Conservation (phyloP, 495 filamentous ascomycete genomes). For the Hyaloscypha bicolor region DNA sequence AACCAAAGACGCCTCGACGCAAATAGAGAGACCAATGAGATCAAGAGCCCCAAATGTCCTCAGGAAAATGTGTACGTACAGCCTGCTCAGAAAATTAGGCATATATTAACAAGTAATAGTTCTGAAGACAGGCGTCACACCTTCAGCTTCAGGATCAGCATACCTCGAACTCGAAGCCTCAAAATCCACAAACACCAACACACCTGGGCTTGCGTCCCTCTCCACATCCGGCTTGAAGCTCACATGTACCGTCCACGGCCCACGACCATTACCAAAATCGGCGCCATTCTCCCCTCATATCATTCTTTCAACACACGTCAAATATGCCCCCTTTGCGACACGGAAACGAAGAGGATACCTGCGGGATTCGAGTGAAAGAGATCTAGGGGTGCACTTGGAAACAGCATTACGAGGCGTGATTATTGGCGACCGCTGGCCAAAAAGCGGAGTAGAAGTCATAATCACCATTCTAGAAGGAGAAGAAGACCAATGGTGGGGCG, state of each 20-base stretch:
- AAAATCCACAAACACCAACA: constrained; percentile 46
- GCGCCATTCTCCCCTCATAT: constrained; percentile 89
- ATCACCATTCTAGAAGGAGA: constrained; percentile 93
- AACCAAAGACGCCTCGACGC: constrained; percentile 35
- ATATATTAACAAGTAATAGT: constrained; percentile 50
- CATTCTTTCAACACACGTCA: constrained; percentile 87
- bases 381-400: constrained; percentile 88
- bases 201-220: constrained; percentile 46
- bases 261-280: constrained; percentile 84
- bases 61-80: constrained; percentile 78
- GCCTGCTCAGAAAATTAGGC: constrained; percentile 26
- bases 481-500: constrained; percentile 64
- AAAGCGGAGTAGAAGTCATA: constrained; percentile 90
- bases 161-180: constrained; percentile 84
- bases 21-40: constrained; percentile 44
- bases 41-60: constrained; percentile 64
- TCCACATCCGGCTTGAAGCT: constrained; percentile 77
- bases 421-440: constrained; percentile 93
- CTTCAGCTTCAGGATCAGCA: constrained; percentile 90
- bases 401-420: constrained; percentile 86
- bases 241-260: constrained; percentile 89
- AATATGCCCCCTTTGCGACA: constrained; percentile 93
- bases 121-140: constrained; percentile 87
- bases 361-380: constrained; percentile 82
- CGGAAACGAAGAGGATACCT: constrained; percentile 81